Percentiles rank a stretch among this genome's conserved stretches.
Conservation (phyloP, 345 rosid species). For the Balakata baccata region DNA sequence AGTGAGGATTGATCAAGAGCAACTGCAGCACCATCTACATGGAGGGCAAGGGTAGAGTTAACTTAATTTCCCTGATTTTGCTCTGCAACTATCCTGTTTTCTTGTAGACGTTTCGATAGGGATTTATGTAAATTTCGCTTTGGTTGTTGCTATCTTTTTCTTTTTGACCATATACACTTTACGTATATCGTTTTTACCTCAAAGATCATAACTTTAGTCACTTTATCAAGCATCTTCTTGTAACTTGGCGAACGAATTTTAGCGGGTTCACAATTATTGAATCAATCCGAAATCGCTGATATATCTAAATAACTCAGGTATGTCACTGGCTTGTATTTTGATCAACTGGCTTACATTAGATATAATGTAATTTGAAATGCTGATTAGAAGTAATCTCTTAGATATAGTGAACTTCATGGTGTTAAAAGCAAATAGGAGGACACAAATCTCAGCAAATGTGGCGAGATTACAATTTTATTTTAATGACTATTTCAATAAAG, state of each 20-base stretch:
- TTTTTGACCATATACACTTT: constrained; percentile 8
- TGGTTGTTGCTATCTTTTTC: constrained; percentile 7
- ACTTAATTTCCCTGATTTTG: neutral
- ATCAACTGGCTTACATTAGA: too few relatives aligned
- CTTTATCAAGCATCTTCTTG: constrained; percentile 1
- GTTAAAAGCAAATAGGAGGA: too few relatives aligned
- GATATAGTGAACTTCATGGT: too few relatives aligned
- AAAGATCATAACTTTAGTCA: neutral
- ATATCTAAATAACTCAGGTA: neutral
- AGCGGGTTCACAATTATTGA: neutral
- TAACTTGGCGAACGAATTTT: neutral
- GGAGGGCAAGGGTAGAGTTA: neutral
- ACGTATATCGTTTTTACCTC: constrained; percentile 12
- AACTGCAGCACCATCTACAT: constrained; percentile 17
- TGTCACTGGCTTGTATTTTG: neutral
- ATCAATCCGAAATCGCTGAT: neutral
- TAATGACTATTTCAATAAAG: too few relatives aligned
- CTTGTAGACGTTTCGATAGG: neutral
- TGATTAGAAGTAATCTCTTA: too few relatives aligned
- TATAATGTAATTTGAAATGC: too few relatives aligned
- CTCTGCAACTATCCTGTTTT: neutral
- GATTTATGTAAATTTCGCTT: neutral
- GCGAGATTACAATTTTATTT: too few relatives aligned
- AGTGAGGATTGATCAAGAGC: constrained; percentile 38
- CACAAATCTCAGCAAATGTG: too few relatives aligned